Evolutionary conservation across 148 eudicot species (phyloP), one percentile per base, ranked within the genome.

Genomic region (Diospyros kaki): DNA sequence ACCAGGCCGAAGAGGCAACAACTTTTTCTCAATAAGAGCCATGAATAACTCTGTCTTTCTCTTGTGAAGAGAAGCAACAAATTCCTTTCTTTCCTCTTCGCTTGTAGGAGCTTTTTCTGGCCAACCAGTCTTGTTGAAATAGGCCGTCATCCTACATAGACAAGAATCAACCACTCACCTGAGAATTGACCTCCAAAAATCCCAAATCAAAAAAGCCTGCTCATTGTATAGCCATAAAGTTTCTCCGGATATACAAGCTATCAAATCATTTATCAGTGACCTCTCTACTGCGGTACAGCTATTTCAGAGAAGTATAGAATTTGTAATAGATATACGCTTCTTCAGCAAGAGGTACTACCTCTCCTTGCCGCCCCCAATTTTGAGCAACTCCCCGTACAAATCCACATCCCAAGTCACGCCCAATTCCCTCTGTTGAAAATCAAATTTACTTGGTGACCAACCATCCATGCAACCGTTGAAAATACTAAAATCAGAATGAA

Each of bases 311-410:
- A 1, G 10, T 39, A 42, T 5, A 43, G 17, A 55, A 58, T 8
- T 46, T 45, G 3, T 58, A 40, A 39, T 3, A 50, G 18, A 8
- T 48, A 28, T 48, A 4, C 5, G 18, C 38, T 63, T 69, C 11
- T 17, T 28, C 58, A 51, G 55, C 5, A 42, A 9, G 69, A 12
- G 8, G 44, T 14, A 59, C 28, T 88, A 93, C 99, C 97, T 93
- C 84, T 93, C 99, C 76, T 95, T 95, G 64, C 99, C 98, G 74
- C 99, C 99, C 54, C 99, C 98, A 78, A 93, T 93, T 83, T 93
- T 91, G 83, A 95, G 98, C 90, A 95, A 81, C 77, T 95, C 99
- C 39, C 98, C 99, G 60, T 95, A 95, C 89, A 95, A 91, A 71
- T 93, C 94, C 59, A 93, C 98, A 83, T 93, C 98, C 98, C 98